These are phyloP conservation scores for Plasmodium knowlesi DNA, from an alignment of 169 alveolate genomes.

Conservation along the genomic window DNA sequence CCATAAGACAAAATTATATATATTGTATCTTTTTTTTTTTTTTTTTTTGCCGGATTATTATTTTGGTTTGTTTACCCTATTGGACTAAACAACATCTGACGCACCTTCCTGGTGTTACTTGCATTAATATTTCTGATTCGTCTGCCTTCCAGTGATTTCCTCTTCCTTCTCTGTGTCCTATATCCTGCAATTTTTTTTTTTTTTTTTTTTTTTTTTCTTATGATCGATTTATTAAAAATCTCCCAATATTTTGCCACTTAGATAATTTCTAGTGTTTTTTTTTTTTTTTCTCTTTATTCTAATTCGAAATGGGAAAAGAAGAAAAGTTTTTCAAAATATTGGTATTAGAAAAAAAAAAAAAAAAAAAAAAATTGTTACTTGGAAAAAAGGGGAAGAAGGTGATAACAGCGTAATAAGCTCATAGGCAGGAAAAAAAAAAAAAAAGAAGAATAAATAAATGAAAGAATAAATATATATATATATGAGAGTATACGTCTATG, in stretches of 20 bases:
- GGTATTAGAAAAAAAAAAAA: slow-evolving; percentile 76
- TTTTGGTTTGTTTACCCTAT: not conserved
- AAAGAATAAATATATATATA: not conserved
- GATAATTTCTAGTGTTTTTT: not conserved
- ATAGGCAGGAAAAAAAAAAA: not conserved
- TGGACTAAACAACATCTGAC: not conserved
- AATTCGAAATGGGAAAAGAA: slow-evolving; percentile 39
- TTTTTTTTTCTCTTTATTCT: slow-evolving; percentile 29
- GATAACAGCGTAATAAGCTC: slow-evolving; percentile 5
- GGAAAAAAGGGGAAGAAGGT: not conserved
- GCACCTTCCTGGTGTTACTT: not conserved
- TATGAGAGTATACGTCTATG: not conserved
- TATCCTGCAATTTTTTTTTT: not conserved
- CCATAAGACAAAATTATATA: not conserved
- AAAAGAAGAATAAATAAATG: not conserved
- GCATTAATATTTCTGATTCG: not conserved
- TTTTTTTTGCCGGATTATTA: not conserved
- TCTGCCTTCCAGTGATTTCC: not conserved
- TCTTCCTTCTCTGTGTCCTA: not conserved
- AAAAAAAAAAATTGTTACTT: slow-evolving; percentile 15
- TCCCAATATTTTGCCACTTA: slow-evolving; percentile 73
- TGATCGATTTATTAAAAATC: slow-evolving; percentile 72
- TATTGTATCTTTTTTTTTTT: not conserved
- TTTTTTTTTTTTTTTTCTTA: slow-evolving; percentile 66
- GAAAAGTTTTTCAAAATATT: slow-evolving; percentile 71